A percentile compares a stretch with the other conserved stretches of the same genome.
phyloP scores from a whole-genome alignment of 257 asterid species.

The Solanum chiquidenum region DNA sequence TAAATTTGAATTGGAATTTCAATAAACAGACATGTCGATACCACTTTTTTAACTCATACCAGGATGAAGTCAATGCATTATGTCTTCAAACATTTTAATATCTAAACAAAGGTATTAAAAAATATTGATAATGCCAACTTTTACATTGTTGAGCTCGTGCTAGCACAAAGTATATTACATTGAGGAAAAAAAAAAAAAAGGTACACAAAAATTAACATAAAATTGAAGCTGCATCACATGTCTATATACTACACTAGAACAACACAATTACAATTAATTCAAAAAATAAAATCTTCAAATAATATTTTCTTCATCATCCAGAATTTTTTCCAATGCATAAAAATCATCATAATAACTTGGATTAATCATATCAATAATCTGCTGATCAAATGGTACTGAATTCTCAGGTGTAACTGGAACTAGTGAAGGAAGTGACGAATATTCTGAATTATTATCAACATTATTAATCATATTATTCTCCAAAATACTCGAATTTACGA shows the following conservation, averaged over 20 bases:
- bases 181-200: background rate
- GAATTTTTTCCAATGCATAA: constrained; percentile 1
- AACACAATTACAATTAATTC: background rate
- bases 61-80: background rate
- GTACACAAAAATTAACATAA: background rate
- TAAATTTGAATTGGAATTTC: no score
- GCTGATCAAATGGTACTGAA: constrained; percentile 3
- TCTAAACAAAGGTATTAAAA: background rate
- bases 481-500: background rate
- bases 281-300: background rate
- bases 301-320: constrained; percentile 28
- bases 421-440: constrained; percentile 33
- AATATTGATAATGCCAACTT: no score
- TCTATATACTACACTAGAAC: background rate
- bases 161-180: background rate
- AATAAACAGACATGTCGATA: background rate
- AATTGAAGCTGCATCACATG: background rate
- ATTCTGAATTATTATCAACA: constrained; percentile 1
- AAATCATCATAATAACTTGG: background rate
- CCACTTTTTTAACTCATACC: background rate
- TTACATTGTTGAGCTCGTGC: no score
- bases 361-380: background rate
- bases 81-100: background rate
- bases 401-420: constrained; percentile 11
- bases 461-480: background rate